A percentile compares a stretch with the other conserved stretches of the same genome.
These are phyloP conservation scores for Calonectria montana DNA, from an alignment of 2,329 filamentous ascomycete species.

Conservation along the genomic window DNA sequence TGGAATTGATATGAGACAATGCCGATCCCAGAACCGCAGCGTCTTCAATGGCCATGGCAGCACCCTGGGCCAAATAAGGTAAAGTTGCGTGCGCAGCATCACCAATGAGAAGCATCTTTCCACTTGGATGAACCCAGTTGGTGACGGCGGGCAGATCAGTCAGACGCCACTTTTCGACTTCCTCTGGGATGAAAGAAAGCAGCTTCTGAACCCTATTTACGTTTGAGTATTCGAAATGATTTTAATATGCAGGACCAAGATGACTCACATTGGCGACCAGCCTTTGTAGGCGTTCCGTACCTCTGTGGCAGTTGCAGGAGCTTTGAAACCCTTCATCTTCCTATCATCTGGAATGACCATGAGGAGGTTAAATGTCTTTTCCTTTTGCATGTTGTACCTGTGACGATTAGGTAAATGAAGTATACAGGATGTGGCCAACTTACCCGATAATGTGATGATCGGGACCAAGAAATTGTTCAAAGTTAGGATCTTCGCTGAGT, in stretches of 20 bases:
- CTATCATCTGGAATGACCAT: slow-evolving; percentile 18
- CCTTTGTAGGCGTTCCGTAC: slow-evolving; percentile 15
- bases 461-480: slow-evolving; percentile 17
- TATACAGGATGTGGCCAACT: neutral
- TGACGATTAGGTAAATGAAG: neutral
- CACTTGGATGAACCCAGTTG: slow-evolving; percentile 20
- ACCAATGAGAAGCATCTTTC: slow-evolving; percentile 20
- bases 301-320: slow-evolving; percentile 14
- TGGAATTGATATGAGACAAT: slow-evolving; percentile 3
- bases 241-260: neutral
- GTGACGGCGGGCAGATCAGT: slow-evolving; percentile 9
- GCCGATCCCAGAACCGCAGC: slow-evolving; percentile 5
- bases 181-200: slow-evolving; percentile 5
- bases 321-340: slow-evolving; percentile 21
- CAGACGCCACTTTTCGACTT: slow-evolving; percentile 21
- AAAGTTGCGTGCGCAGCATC: slow-evolving; percentile 19
- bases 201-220: slow-evolving; percentile 4
- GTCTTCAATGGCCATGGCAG: slow-evolving; percentile 21
- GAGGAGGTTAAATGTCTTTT: slow-evolving; percentile 15
- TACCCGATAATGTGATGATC: slow-evolving; percentile 26
- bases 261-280: slow-evolving; percentile 14
- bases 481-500: slow-evolving; percentile 11
- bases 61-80: slow-evolving; percentile 13
- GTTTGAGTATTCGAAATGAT: neutral
- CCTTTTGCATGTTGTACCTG: slow-evolving; percentile 22